Evolutionary conservation across 1,284 basidiomycete genomes (phyloP), one percentile per base, ranked within the genome.

Genomic region (Ustilago hordei): DNA sequence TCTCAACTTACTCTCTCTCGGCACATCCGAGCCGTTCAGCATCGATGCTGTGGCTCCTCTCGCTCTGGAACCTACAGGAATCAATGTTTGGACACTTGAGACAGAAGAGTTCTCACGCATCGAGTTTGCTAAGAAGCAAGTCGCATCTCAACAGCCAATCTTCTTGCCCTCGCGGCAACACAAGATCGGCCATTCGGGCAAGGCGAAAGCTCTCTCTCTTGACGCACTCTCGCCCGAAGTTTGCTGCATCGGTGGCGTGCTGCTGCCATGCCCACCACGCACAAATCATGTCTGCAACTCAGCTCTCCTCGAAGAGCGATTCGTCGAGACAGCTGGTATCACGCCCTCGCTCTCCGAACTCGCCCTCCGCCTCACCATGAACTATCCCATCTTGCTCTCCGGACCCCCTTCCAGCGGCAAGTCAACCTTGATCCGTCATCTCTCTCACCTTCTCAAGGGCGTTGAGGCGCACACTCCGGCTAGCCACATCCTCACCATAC

Each of bases 351-450:
- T 97, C 4, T 90, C 89, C 2, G 84, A 88, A 8, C 88, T 98
- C 50, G 91, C 92, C 0, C 86, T 92, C 13, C 89, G 91, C 61
- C 81, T 92, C 1, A 92, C 91, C 0, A 88, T 91, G 53, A 90
- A 92, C 2, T 86, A 92, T 0, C 96, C 97, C 1, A 91, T 91
- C 8, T 91, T 99, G 28, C 86, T 99, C 36, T 93, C 94, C 0
- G 95, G 95, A 0, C 88, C 93, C 0, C 92, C 95, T 0, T 96
- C 95, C 0, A 92, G 93, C 4, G 97, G 97, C 64, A 99, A 99
- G 85, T 91, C 92, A 0, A 89, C 94, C 11, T 88, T 97, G 15
- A 87, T 99, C 35, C 89, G 91, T 12, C 91, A 96, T 78, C 90
- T 99, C 31, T 70, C 77, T n/a, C 45, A 66, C 12, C 69, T 69